phyloP scores from a whole-genome alignment of 352 stramenopile species.

The Pythium periplocum region DNA sequence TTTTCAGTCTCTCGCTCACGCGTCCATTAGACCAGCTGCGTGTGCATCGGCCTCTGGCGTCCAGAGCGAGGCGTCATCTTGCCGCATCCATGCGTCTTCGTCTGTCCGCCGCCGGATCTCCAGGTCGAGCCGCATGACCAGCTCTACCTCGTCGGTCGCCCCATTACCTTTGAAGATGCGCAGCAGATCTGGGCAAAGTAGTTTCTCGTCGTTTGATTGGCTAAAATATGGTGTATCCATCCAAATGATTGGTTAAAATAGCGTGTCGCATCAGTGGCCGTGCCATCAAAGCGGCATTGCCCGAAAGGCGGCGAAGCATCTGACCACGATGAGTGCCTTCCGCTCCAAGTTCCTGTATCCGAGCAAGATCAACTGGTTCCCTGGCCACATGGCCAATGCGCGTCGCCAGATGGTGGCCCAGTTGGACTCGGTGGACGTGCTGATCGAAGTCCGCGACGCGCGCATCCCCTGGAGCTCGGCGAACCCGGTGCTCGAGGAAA shows the following conservation, averaged over 20 bases:
- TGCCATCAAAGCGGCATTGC: not conserved
- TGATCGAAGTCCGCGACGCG: constrained; percentile 82
- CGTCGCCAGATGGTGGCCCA: constrained; percentile 76
- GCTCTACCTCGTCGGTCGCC: constrained; percentile 68
- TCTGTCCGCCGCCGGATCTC: constrained; percentile 48
- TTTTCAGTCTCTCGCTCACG: too few species aligned
- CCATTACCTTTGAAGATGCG: constrained; percentile 37
- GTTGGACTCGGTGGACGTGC: constrained; percentile 73
- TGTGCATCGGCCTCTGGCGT: constrained; percentile 61
- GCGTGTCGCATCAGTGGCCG: not conserved
- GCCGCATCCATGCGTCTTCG: constrained; percentile 65
- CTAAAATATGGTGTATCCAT: constrained; percentile 4
- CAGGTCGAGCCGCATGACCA: constrained; percentile 52
- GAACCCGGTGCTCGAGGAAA: constrained; percentile 74
- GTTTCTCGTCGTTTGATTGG: constrained; percentile 16
- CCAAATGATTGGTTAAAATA: constrained; percentile 13
- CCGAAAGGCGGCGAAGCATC: not conserved
- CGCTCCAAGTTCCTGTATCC: constrained; percentile 73
- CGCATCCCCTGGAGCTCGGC: constrained; percentile 80
- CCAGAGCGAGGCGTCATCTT: constrained; percentile 41
- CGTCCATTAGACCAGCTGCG: constrained; percentile 40
- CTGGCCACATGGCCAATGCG: constrained; percentile 81
- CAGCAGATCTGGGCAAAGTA: constrained; percentile 25
- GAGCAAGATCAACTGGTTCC: constrained; percentile 86
- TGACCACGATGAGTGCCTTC: constrained; percentile 51